Evolutionary conservation across 192 early-diverging fungal genomes (phyloP), one percentile per base, ranked within the genome.

Genomic region (Mortierella antarctica): DNA sequence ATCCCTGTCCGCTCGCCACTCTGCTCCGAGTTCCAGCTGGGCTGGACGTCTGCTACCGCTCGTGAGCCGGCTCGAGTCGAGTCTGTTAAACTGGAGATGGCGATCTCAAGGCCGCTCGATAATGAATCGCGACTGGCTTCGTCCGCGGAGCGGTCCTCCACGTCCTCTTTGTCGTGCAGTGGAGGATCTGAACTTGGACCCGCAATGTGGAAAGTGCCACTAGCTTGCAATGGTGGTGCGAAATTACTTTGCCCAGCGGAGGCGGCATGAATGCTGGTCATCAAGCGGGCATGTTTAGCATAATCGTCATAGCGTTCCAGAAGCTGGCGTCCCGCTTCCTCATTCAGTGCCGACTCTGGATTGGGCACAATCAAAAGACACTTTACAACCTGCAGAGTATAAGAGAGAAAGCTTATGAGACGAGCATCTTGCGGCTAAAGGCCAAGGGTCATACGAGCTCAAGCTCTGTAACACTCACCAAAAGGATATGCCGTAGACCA

Each of bases 301-400:
- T 95, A 99, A 49, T 90, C 90, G 4, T 92, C 91, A 67, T 97
- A 97, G 21, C 89, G 87, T 72, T 98, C 97, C 40, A 98, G 84
- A 42, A 98, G 88, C 50, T 97, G 88, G 63, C 91, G 90, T 15
- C 95, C 97, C 0, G 97, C 97, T 71, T 98, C 96, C 77, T 97
- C 96, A 70, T 99, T 99, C 59, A 99, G 84, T 11, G 97, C 97
- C 1, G 95, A 96, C 70, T 99, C 97, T 45, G 96, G 91, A 80
- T 99, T 99, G 5, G 97, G 97, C 52, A 91, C 93, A 55, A 98
- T 97, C 65, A 99, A 83, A 57, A 99, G 79, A 80, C 96, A 98
- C 77, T 98, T 98, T 67, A 99, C 93, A 2, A 95, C 96, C 95
- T 96, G 66, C 7, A n/a, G 7, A 20, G 39, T 31, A 67, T 11